Base-by-base conservation (phyloP, 805 yeast genomes). In the Candida vaughaniae region DNA sequence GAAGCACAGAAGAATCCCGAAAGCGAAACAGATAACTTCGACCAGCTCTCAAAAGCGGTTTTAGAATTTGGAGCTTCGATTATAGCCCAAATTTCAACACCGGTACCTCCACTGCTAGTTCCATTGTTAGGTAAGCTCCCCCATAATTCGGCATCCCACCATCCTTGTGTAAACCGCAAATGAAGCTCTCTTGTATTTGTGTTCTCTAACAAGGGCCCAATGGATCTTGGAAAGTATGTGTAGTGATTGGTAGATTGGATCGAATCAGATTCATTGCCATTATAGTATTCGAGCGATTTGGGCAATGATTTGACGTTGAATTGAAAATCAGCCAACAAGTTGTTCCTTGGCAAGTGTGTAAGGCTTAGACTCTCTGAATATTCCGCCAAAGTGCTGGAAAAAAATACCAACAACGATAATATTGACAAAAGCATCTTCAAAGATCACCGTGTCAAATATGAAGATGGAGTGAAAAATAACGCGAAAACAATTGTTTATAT, bases 1-100 rank as follows among this genome's bases (percentile, higher is more conserved):
- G 96, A 88, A 0, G 98, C 97, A 64, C 99, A 93, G 58, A 93
- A 93, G 51, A 88, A 73, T 1, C 98, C 99, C 2, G 96, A 84
- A 33, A 93, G 65, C 1, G 84, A 75, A 49, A 86, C 83, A 5
- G 85, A 80, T 30, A 93, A 66, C 36, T 70, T 66, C 42, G 64
- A 69, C 99, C 99, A 93, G 29, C 75, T 67, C 5, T 58, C 48
- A 45, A 74, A 71, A 2, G 91, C 93, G 3, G 66, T 75, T 1
- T 64, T 68, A 31, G 75, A 63, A 16, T 67, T 49, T 1, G 55
- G 61, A 0, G 91, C 90, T 51, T 82, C 91, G 18, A 93, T 73
- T 26, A 79, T 70, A 0, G 97, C 90, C 89, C 95, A 89, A 7
- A 93, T 52, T 59, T 93, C 99, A 11, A 91, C 95, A 31, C 99